Percentiles rank a stretch among this genome's conserved stretches.
These are phyloP conservation scores for Metschnikowia peoriensis DNA, from an alignment of 805 yeast genomes.

Conservation along the genomic window DNA sequence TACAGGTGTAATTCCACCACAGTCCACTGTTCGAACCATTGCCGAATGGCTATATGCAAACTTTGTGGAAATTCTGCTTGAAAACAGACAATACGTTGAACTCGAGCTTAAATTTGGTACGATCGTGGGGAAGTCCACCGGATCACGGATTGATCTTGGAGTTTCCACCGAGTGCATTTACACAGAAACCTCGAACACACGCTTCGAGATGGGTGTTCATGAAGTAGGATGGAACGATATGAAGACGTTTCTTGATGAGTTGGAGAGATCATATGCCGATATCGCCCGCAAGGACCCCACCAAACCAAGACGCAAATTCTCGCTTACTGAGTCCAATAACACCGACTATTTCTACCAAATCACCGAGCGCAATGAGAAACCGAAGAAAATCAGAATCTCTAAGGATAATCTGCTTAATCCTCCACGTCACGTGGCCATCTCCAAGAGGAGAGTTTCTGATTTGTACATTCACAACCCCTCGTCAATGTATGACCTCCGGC, in stretches of 20 bases:
- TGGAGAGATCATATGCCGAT: conserved; percentile 50
- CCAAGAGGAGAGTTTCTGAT: conserved; percentile 72
- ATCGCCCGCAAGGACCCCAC: conserved; percentile 26
- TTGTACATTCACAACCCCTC: conserved; percentile 72
- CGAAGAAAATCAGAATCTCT: conserved; percentile 62
- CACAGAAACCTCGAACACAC: conserved; percentile 54
- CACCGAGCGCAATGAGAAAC: conserved; percentile 61
- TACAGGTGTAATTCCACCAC: conserved; percentile 74
- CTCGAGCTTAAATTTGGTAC: conserved; percentile 74
- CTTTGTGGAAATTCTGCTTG: conserved; percentile 58
- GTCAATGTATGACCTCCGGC: conserved; percentile 70
- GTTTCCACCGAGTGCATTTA: conserved; percentile 67
- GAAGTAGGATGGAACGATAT: conserved; percentile 58
- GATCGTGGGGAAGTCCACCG: conserved; percentile 61
- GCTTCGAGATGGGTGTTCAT: conserved; percentile 65
- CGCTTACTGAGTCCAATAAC: conserved; percentile 57
- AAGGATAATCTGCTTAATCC: conserved; percentile 59
- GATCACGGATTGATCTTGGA: conserved; percentile 61
- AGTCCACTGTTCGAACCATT: conserved; percentile 75
- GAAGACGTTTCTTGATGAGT: conserved; percentile 51
- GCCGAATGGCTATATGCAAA: conserved; percentile 91
- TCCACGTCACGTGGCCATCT: conserved; percentile 67
- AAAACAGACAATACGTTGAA: conserved; percentile 56
- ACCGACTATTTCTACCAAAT: conserved; percentile 64
- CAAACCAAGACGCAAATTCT: conserved; percentile 51